Conservation (phyloP, 352 stramenopile genomes). For the Pythium sp. region DNA sequence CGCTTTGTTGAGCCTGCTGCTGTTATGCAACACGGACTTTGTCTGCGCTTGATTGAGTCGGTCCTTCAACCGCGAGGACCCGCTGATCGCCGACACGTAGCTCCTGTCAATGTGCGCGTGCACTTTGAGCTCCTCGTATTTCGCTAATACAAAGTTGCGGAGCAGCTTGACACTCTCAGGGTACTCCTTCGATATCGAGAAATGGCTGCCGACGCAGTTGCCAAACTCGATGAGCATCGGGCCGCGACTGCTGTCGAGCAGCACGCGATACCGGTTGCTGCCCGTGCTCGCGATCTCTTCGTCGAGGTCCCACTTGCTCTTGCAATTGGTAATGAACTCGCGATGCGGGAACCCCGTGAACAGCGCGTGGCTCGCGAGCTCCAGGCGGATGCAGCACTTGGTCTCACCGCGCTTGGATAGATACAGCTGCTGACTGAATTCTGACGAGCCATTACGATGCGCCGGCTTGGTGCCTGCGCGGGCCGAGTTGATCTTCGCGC, state of each 20-base stretch:
- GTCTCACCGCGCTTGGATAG: slow-evolving; percentile 57
- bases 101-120: slow-evolving; percentile 75
- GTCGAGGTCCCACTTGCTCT: slow-evolving; percentile 78
- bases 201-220: slow-evolving; percentile 73
- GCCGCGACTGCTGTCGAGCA: slow-evolving; percentile 69
- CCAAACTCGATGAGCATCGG: slow-evolving; percentile 83
- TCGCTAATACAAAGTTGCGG: slow-evolving; percentile 54
- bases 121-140: slow-evolving; percentile 60
- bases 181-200: slow-evolving; percentile 53
- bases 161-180: slow-evolving; percentile 45
- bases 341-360: slow-evolving; percentile 26
- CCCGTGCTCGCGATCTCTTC: slow-evolving; percentile 71
- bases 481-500: slow-evolving; percentile 54
- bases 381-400: slow-evolving; percentile 64
- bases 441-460: slow-evolving; percentile 11
- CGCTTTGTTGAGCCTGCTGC: slow-evolving; percentile 2
- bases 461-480: slow-evolving; percentile 53
- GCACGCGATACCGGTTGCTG: slow-evolving; percentile 73
- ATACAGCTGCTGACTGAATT: slow-evolving; percentile 37
- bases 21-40: slow-evolving; percentile 29
- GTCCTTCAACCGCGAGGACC: slow-evolving; percentile 47
- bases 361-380: slow-evolving; percentile 45
- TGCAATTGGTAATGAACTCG: slow-evolving; percentile 69
- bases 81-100: slow-evolving; percentile 65
- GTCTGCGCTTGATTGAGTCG: slow-evolving; percentile 43